These are phyloP conservation scores for grape (Vitis vinifera) DNA, from an alignment of 164 flowering plant genomes.

Conservation along the genomic window DNA sequence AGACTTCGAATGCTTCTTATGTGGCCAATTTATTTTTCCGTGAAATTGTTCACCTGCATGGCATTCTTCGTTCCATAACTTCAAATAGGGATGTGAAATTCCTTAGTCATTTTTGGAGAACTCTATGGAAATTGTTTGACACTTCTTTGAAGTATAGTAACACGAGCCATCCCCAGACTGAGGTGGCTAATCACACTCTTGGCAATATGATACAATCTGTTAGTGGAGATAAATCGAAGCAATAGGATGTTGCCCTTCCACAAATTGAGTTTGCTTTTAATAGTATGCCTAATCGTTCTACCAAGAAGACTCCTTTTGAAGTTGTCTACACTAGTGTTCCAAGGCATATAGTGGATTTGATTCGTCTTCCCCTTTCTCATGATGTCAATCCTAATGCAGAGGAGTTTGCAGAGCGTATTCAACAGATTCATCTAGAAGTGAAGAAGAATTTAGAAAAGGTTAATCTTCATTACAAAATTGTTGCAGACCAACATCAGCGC, in stretches of 20 bases:
- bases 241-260: neutral
- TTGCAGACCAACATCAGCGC: neutral
- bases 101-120: no score
- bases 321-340: neutral
- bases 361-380: neutral
- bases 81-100: no score
- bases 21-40: neutral
- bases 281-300: neutral
- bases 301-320: neutral
- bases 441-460: neutral
- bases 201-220: conserved; percentile 1
- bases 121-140: neutral
- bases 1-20: neutral
- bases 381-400: neutral
- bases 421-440: neutral
- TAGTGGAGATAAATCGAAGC: conserved; percentile 6
- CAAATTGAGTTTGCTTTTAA: conserved; percentile 3
- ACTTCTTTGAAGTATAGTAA: neutral
- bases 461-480: neutral
- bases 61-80: no score
- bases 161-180: neutral
- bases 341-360: neutral
- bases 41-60: no score
- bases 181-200: neutral
- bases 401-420: neutral